Conservation (phyloP, 2,329 filamentous ascomycete species). For the Alternaria atra region DNA sequence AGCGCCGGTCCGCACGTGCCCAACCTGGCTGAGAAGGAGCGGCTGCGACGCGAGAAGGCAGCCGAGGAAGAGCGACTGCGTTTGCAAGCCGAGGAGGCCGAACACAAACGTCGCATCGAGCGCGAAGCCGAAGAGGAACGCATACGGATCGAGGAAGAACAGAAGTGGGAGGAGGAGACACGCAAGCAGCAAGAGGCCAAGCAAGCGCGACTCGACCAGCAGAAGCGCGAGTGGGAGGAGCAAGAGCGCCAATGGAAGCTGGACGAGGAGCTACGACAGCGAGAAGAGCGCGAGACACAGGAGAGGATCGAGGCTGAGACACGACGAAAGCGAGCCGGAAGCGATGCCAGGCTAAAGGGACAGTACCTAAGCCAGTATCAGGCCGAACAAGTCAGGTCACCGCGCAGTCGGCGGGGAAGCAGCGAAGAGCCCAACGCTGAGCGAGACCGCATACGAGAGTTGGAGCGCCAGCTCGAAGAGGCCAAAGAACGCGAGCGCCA, state of each 20-base stretch:
- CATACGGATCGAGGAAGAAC: constrained; percentile 70
- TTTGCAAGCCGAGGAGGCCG: constrained; percentile 62
- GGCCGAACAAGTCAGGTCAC: constrained; percentile 65
- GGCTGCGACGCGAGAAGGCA: constrained; percentile 65
- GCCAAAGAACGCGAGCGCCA: constrained; percentile 72
- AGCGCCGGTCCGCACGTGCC: constrained; percentile 81
- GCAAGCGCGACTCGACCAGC: constrained; percentile 68
- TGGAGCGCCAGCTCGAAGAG: constrained; percentile 76
- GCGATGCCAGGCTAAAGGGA: constrained; percentile 76
- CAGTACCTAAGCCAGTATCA: constrained; percentile 90
- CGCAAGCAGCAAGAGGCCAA: constrained; percentile 67
- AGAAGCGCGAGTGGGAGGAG: constrained; percentile 79
- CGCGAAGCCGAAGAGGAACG: constrained; percentile 70
- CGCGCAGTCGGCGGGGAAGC: constrained; percentile 51
- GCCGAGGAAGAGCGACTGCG: constrained; percentile 63
- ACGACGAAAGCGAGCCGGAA: constrained; percentile 65
- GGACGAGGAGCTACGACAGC: constrained; percentile 75
- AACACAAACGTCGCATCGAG: constrained; percentile 59
- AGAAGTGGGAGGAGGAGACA: constrained; percentile 72
- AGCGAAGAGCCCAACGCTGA: constrained; percentile 62
- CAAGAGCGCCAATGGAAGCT: constrained; percentile 79
- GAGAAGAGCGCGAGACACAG: constrained; percentile 78
- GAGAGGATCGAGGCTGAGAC: constrained; percentile 73
- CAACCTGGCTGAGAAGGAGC: constrained; percentile 84
- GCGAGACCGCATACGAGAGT: constrained; percentile 75